Evolutionary conservation across 192 early-diverging fungal genomes (phyloP), one percentile per base, ranked within the genome.

Genomic region (Podila clonocystis): DNA sequence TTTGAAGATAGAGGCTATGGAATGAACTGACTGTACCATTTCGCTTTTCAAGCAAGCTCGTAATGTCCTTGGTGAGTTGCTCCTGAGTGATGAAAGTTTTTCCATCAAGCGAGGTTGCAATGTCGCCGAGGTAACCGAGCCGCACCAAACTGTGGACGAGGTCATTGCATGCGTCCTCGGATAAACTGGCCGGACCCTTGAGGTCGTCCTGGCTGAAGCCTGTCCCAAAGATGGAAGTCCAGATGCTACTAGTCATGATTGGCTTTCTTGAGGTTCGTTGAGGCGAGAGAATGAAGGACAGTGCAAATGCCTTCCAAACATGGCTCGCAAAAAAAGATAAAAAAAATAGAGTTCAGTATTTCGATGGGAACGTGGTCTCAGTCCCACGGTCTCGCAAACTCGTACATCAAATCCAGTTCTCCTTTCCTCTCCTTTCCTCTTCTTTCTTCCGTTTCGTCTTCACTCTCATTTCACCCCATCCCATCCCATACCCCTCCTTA

Each of bases 61-160:
- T 22, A 22, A 80, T 73, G 33, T 80, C 77, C 33, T 59, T n/a
- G 31, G 50, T 31, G 22, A 80, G 70, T 28, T 80, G 70, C 7
- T 80, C 70, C 58, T 73, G 77, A 28, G 77, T 80, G 49, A 80
- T 73, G 62, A 80, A 80, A 52, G 77, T 29, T 20, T 69, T 68
- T 38, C 77, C 77, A 41, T 80, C 77, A 31, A 72, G 70, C 9
- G 70, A 72, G 17, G 60, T 55, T 13, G 38, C 50, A 9, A 80
- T 69, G 45, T 69, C 67, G 36, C 52, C 2, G 34, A 80, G 64
- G 58, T 65, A 73, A 3, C 77, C 77, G 55, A 80, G 70, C 2
- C 71, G 77, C 2, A 69, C 48, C 5, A 80, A 67, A 45, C 66
- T 73, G 17, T 73, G 65, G 29, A 80, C 63, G 9, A 80, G 62